Evolutionary conservation across 139 green algal genomes (phyloP).

Genomic region (Chlamydomonas urium): DNA sequence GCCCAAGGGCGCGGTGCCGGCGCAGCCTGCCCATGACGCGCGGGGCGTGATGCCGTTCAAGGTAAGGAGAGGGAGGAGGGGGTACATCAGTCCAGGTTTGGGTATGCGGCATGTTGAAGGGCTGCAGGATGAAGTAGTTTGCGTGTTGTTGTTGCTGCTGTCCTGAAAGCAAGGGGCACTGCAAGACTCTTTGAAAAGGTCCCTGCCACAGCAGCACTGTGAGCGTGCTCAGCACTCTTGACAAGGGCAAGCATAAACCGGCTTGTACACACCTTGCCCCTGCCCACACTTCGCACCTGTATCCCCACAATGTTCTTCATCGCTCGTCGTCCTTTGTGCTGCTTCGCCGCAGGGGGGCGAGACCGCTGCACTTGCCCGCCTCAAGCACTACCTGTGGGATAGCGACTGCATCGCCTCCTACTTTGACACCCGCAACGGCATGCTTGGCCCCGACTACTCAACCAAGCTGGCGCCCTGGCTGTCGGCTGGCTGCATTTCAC

Average conservation of each 20-base stretch:
- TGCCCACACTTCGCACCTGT: too few species aligned
- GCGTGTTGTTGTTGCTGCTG: too few species aligned
- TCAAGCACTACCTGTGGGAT: conserved; percentile 95
- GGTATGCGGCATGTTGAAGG: neutral
- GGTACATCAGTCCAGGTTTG: too few species aligned
- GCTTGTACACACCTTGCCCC: neutral
- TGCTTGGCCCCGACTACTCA: conserved; percentile 90
- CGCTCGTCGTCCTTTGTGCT: too few species aligned
- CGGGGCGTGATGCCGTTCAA: conserved; percentile 72
- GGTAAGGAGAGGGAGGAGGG: conserved; percentile 21
- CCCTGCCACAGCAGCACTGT: too few species aligned
- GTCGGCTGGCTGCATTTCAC: conserved; percentile 85
- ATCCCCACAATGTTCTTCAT: too few species aligned
- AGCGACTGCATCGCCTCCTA: conserved; percentile 60
- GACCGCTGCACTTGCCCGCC: conserved; percentile 71
- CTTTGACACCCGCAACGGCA: conserved; percentile 84
- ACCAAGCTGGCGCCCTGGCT: conserved; percentile 90
- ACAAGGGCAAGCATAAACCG: neutral
- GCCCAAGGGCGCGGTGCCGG: conserved; percentile 8
- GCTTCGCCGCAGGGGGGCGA: conserved; percentile 89
- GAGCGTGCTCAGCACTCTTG: too few species aligned
- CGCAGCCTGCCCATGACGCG: conserved; percentile 27
- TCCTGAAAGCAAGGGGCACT: too few species aligned
- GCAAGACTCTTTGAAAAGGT: too few species aligned
- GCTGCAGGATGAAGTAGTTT: neutral